A percentile compares a stretch with the other conserved stretches of the same genome.
Conservation (phyloP, 345 rosid genomes). For the Rhizophora mangle region DNA sequence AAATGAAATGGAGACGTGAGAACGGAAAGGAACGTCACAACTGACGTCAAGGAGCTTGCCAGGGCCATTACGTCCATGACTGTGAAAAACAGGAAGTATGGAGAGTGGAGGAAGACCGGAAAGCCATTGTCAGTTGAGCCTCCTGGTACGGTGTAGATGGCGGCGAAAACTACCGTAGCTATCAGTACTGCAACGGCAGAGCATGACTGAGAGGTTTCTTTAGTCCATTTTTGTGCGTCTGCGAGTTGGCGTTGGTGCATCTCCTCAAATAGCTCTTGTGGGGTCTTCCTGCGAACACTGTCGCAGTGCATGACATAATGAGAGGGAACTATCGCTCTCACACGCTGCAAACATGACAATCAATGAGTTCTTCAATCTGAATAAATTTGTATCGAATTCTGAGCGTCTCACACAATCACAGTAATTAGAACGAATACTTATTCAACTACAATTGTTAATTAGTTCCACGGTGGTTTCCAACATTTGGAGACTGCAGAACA, state of each 20-base stretch:
- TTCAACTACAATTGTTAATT: too few relatives aligned
- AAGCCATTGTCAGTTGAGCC: slow-evolving; percentile 9
- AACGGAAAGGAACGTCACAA: slow-evolving; percentile 26
- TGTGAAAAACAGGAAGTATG: slow-evolving; percentile 20
- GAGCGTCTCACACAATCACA: too few relatives aligned
- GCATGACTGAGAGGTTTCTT: slow-evolving; percentile 26
- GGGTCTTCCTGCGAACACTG: neutral
- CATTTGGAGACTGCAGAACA: too few relatives aligned
- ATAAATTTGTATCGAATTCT: neutral
- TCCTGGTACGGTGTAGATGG: slow-evolving; percentile 21
- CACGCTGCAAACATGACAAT: slow-evolving; percentile 5
- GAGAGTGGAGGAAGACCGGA: slow-evolving; percentile 8
- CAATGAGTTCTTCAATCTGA: neutral
- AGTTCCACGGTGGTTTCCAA: too few relatives aligned
- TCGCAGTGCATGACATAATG: slow-evolving; percentile 13
- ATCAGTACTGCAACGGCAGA: slow-evolving; percentile 24
- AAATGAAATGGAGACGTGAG: slow-evolving; percentile 12
- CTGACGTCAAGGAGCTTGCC: slow-evolving; percentile 21
- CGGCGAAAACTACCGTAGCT: slow-evolving; percentile 21
- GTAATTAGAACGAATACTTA: too few relatives aligned
- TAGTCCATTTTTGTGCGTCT: slow-evolving; percentile 20
- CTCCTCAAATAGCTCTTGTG: slow-evolving; percentile 11
- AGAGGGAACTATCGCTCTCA: neutral
- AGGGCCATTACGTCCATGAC: slow-evolving; percentile 18
- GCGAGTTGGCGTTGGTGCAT: neutral